A percentile compares a stretch with the other conserved stretches of the same genome.
These are phyloP conservation scores for Botryobasidium botryosum DNA, from an alignment of 768 basidiomycete species.

Conservation along the genomic window DNA sequence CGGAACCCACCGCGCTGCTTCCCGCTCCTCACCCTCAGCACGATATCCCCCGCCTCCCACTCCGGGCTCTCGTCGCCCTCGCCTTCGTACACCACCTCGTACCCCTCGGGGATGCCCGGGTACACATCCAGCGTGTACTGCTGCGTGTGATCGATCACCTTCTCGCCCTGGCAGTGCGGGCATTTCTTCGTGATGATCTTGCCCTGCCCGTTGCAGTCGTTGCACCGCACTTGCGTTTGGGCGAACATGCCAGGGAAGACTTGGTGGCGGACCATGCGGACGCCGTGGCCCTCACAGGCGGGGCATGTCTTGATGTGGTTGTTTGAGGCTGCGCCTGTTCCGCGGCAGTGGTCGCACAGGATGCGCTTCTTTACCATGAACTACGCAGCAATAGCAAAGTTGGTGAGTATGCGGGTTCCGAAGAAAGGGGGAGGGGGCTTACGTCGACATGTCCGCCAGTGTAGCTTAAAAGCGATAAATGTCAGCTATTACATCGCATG, in stretches of 20 bases:
- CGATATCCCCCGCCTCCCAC: slow-evolving; percentile 88
- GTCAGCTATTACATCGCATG: neutral
- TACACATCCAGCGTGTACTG: slow-evolving; percentile 74
- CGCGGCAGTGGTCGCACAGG: slow-evolving; percentile 93
- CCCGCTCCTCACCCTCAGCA: slow-evolving; percentile 67
- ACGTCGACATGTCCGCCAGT: slow-evolving; percentile 75
- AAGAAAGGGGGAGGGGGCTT: slow-evolving; percentile 13
- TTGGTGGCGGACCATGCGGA: slow-evolving; percentile 77
- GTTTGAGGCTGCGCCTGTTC: slow-evolving; percentile 83
- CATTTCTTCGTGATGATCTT: slow-evolving; percentile 61
- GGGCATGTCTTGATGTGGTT: slow-evolving; percentile 75
- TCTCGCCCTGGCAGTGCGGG: slow-evolving; percentile 64
- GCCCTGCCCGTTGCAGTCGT: slow-evolving; percentile 73
- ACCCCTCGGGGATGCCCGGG: slow-evolving; percentile 82
- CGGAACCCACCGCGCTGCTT: slow-evolving; percentile 67
- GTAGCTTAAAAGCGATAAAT: slow-evolving; percentile 33
- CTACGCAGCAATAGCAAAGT: slow-evolving; percentile 24
- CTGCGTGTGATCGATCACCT: slow-evolving; percentile 65
- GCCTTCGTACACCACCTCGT: slow-evolving; percentile 87
- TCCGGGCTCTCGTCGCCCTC: slow-evolving; percentile 93
- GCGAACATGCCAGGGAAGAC: slow-evolving; percentile 97
- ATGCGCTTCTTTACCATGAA: slow-evolving; percentile 85
- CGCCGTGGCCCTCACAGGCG: slow-evolving; percentile 69
- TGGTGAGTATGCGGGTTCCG: neutral
- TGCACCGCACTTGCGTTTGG: slow-evolving; percentile 54